Conservation (phyloP, 257 asterid species). For the Petunia axillaris region DNA sequence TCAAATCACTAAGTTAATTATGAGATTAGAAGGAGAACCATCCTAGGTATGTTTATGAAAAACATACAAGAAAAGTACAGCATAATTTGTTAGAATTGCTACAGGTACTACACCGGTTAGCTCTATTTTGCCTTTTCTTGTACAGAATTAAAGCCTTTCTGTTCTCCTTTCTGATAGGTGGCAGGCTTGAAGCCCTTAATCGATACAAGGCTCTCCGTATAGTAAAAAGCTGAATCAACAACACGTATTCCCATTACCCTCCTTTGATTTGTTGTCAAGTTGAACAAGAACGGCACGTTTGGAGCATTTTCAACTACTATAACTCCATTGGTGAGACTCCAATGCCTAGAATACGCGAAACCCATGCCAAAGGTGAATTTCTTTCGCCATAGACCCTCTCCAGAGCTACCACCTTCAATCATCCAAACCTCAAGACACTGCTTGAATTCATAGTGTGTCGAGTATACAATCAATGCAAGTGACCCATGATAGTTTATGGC, state of each 20-base stretch:
- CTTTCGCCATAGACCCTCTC: background rate
- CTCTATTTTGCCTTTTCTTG: no score
- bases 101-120: no score
- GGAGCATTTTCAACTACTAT: slow-evolving; percentile 5
- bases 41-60: no score
- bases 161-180: no score
- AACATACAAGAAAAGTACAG: no score
- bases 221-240: background rate
- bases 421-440: background rate
- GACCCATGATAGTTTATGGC: background rate
- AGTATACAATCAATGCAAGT: no score
- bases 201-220: slow-evolving; percentile 16
- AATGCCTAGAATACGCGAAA: background rate
- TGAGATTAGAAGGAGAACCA: no score
- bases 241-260: background rate
- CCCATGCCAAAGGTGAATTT: background rate
- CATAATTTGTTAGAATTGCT: no score
- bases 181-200: background rate
- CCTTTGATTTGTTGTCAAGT: slow-evolving; percentile 9
- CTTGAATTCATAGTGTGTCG: no score
- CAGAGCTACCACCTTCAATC: background rate
- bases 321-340: slow-evolving; percentile 1
- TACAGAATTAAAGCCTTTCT: no score
- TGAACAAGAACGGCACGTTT: slow-evolving; percentile 7
- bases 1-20: no score